Evolutionary conservation across 176 grass and related monocot species (phyloP).

Genomic region (Carex pumila): DNA sequence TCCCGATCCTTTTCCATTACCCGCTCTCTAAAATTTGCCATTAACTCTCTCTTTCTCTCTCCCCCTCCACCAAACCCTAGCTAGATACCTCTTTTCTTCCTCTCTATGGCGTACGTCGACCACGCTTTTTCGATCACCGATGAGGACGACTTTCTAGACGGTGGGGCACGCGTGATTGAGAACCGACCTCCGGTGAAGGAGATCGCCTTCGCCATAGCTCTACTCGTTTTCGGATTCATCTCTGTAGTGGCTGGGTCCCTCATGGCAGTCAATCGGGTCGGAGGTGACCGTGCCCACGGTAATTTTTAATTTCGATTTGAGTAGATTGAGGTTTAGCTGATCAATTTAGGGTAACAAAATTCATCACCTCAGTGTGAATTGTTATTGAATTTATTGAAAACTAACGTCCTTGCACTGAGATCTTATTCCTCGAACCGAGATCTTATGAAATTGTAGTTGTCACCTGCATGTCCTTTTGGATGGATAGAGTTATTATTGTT

Average conservation of each 20-base stretch:
- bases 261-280: conserved; percentile 77
- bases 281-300: conserved; percentile 87
- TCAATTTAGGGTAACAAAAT: background rate
- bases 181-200: conserved; percentile 80
- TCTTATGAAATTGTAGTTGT: background rate
- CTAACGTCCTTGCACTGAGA: background rate
- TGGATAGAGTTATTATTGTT: background rate
- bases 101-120: conserved; percentile 93
- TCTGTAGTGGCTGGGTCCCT: conserved; percentile 43
- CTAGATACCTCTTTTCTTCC: background rate
- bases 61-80: conserved; percentile 25
- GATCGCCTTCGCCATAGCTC: conserved; percentile 90
- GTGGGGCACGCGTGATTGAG: conserved; percentile 34
- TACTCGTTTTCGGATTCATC: conserved; percentile 80
- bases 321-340: conserved; percentile 2
- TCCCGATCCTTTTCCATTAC: background rate
- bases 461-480: background rate
- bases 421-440: too few relatives aligned
- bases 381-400: background rate
- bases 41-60: background rate
- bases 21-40: conserved; percentile 37
- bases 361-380: background rate
- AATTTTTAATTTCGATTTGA: background rate
- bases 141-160: conserved; percentile 78
- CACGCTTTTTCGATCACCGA: conserved; percentile 96